Conservation (phyloP, 192 early-diverging fungal species). For the Coemansia nantahalensis region DNA sequence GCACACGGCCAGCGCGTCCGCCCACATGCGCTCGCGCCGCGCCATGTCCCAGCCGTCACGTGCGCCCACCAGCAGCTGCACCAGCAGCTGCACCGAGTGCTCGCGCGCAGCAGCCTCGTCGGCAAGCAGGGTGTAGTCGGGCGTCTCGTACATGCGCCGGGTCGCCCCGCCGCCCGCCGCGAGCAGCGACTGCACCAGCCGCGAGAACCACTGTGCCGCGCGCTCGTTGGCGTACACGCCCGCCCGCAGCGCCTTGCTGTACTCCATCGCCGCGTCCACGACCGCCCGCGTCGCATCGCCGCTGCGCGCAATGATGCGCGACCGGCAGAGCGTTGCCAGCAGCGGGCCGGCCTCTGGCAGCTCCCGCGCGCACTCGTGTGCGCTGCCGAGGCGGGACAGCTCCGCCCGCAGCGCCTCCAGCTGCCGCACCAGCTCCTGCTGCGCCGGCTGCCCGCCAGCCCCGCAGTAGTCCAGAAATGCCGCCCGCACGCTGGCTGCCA, state of each 20-base stretch:
- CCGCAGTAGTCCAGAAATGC: slow-evolving; percentile 37
- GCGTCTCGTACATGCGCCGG: not conserved
- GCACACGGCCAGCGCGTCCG: slow-evolving; percentile 24
- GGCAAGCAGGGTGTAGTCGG: not conserved
- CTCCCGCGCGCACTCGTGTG: slow-evolving; percentile 42
- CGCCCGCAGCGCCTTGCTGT: slow-evolving; percentile 34
- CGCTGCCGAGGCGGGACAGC: slow-evolving; percentile 30
- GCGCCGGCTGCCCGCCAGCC: slow-evolving; percentile 4
- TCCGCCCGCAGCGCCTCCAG: slow-evolving; percentile 22
- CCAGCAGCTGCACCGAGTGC: slow-evolving; percentile 19
- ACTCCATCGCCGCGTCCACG: slow-evolving; percentile 34
- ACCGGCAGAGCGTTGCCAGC: slow-evolving; percentile 29
- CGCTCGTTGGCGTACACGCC: slow-evolving; percentile 39
- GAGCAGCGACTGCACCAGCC: slow-evolving; percentile 18
- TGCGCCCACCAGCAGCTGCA: slow-evolving; percentile 2
- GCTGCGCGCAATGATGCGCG: slow-evolving; percentile 10
- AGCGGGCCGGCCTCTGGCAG: slow-evolving; percentile 39
- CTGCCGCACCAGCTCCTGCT: slow-evolving; percentile 19
- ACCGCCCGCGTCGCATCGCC: slow-evolving; percentile 19
- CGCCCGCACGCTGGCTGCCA: slow-evolving; percentile 17
- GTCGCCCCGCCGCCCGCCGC: not conserved
- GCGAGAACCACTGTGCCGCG: slow-evolving; percentile 37
- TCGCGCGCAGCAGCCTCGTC: slow-evolving; percentile 7
- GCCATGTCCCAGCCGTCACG: not conserved
- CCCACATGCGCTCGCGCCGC: slow-evolving; percentile 14